Conservation (phyloP, 2,329 filamentous ascomycete genomes). For the Cercospora berteroae region DNA sequence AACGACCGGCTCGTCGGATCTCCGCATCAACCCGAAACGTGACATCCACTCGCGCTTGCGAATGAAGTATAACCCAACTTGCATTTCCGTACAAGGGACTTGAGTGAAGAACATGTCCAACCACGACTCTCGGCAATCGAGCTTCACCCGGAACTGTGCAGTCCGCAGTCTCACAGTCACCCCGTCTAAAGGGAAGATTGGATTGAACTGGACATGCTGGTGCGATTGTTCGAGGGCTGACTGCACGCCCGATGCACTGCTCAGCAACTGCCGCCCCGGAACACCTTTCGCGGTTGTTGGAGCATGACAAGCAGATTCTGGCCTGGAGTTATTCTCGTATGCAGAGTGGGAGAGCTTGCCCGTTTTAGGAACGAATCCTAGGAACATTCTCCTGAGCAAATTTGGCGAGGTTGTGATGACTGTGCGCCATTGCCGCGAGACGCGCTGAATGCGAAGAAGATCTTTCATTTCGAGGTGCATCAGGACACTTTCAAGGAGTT, state of each 20-base stretch:
- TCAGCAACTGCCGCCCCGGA: neutral
- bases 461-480: constrained; percentile 16
- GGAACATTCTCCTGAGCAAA: constrained; percentile 13
- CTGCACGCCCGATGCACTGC: neutral
- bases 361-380: constrained; percentile 15
- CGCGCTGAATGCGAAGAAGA: constrained; percentile 14
- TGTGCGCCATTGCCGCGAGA: constrained; percentile 17
- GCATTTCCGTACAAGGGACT: constrained; percentile 14
- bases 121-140: constrained; percentile 16
- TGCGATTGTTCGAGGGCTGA: neutral
- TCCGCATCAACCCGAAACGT: constrained; percentile 1
- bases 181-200: constrained; percentile 15
- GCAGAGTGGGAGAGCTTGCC: constrained; percentile 11
- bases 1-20: constrained; percentile 5
- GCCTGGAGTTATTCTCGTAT: constrained; percentile 1
- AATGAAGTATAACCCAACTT: constrained; percentile 15
- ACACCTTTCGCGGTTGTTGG: neutral
- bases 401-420: constrained; percentile 13
- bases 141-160: constrained; percentile 13
- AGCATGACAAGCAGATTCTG: neutral
- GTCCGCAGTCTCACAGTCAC: constrained; percentile 16
- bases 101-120: constrained; percentile 23
- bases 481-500: constrained; percentile 21
- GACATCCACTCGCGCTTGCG: constrained; percentile 6
- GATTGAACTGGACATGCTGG: constrained; percentile 14